A percentile compares a stretch with the other conserved stretches of the same genome.
Evolutionary conservation across 129 eudicot genomes (phyloP).

Genomic region (Artemisia tridentata): DNA sequence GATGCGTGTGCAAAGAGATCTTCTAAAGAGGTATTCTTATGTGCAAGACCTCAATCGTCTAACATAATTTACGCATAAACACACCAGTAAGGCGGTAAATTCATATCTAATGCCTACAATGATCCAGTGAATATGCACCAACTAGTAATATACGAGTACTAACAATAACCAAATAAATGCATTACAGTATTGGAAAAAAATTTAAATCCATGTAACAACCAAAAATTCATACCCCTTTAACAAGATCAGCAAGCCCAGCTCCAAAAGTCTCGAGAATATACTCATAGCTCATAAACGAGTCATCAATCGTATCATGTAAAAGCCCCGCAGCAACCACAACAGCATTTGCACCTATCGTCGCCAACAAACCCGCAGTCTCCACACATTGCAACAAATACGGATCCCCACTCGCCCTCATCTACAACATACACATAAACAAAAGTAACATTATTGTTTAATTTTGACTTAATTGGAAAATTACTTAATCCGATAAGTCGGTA

Average conservation of each 20-base stretch:
- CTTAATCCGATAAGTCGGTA: too few relatives aligned
- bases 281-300: conserved; percentile 62
- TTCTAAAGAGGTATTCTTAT: background rate
- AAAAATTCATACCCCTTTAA: conserved; percentile 58
- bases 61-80: background rate
- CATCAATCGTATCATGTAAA: conserved; percentile 91
- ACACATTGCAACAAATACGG: conserved; percentile 88
- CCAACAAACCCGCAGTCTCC: conserved; percentile 83
- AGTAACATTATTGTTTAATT: too few relatives aligned
- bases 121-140: background rate
- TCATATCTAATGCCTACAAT: background rate
- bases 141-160: too few relatives aligned
- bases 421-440: conserved; percentile 21
- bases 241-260: conserved; percentile 77
- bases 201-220: background rate
- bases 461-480: too few relatives aligned
- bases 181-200: background rate
- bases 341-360: conserved; percentile 71
- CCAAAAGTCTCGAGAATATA: conserved; percentile 56
- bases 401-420: conserved; percentile 90
- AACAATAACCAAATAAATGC: background rate
- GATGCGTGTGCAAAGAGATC: background rate
- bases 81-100: background rate
- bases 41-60: conserved; percentile 4
- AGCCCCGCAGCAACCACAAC: conserved; percentile 97